Base-by-base conservation (phyloP, 768 basidiomycete species). In the Lanmaoa pseudosensibilis region DNA sequence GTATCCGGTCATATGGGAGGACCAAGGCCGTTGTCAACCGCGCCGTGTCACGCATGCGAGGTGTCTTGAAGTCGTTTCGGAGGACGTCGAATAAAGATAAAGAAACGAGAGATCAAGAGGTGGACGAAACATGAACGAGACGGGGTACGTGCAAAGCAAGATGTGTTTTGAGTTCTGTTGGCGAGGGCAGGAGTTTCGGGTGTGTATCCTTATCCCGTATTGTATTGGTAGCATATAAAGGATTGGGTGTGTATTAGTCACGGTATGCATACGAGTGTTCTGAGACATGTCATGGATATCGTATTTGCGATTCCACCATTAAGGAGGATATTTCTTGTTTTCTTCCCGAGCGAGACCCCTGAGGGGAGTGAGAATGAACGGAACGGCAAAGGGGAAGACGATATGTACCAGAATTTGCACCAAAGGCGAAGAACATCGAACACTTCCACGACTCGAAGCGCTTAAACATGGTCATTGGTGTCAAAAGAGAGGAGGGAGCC, bases 1-100 rank as follows among this genome's bases (percentile, higher is more conserved):
- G 84, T 38, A 77, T 85, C 32, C 71, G 74, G 36, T 58, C 62
- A 8, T 67, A 63, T 38, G 63, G 64, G 11, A 54, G 12, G 30
- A 45, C 30, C 43, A 68, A 55, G 50, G 15, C 15, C 0, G 25
- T 52, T 2, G n/a, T 59, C 10, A 8, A 46, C 34, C 45, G 13
- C 1, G 11, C 8, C 21, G 0, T 37, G 23, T 57, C 56, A 10
- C 54, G 54, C 16, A 4, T 11, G 36, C 18, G 15, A n/a, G 15
- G 38, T 11, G 2, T 52, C 2, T 37, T 41, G 44, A 53, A 11
- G 46, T 0, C 2, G 15, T 43, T 40, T 8, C 33, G 10, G 25
- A 38, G 25, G 40, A 11, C 5, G 12, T 19, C 38, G 1, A 8
- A 25, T 4, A 18, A 43, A 4, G 47, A 47, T 23, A n/a, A 43